A percentile compares a stretch with the other conserved stretches of the same genome.
Conservation (phyloP, 345 rosid genomes). For the Populus simonii region DNA sequence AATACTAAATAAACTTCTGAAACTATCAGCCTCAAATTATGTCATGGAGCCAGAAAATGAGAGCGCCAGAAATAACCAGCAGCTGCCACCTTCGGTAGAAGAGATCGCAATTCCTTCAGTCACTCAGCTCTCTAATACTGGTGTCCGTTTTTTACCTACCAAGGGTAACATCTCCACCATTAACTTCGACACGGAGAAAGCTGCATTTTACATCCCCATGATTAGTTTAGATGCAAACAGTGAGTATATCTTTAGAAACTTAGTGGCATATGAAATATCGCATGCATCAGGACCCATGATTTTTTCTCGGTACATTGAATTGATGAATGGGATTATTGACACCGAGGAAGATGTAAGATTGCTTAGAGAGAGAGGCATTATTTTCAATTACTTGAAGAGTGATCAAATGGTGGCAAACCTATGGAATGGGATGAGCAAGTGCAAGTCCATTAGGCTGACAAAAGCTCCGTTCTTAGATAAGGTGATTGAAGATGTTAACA, state of each 20-base stretch:
- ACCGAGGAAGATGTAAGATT: slow-evolving; percentile 57
- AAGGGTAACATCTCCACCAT: slow-evolving; percentile 42
- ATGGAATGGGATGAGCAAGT: slow-evolving; percentile 77
- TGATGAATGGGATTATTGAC: slow-evolving; percentile 77
- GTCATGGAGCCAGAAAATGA: background rate
- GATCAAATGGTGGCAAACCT: slow-evolving; percentile 63
- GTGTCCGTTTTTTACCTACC: slow-evolving; percentile 46
- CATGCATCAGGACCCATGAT: slow-evolving; percentile 56
- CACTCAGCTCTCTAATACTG: slow-evolving; percentile 41
- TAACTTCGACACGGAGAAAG: slow-evolving; percentile 38
- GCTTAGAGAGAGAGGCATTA: slow-evolving; percentile 63
- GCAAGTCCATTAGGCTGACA: slow-evolving; percentile 54
- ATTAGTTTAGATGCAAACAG: slow-evolving; percentile 57
- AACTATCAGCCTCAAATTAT: slow-evolving; percentile 10
- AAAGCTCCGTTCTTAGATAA: slow-evolving; percentile 58
- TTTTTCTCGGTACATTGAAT: slow-evolving; percentile 64
- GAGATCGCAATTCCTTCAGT: slow-evolving; percentile 75
- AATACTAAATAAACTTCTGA: slow-evolving; percentile 52
- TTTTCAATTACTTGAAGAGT: slow-evolving; percentile 57
- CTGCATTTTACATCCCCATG: slow-evolving; percentile 45
- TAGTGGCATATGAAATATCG: slow-evolving; percentile 72
- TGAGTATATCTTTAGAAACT: slow-evolving; percentile 56
- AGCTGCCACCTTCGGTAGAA: slow-evolving; percentile 54
- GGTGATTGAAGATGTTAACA: slow-evolving; percentile 71
- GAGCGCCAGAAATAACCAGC: background rate